phyloP scores from a whole-genome alignment of 148 eudicot genomes.

The Polygonum aviculare region DNA sequence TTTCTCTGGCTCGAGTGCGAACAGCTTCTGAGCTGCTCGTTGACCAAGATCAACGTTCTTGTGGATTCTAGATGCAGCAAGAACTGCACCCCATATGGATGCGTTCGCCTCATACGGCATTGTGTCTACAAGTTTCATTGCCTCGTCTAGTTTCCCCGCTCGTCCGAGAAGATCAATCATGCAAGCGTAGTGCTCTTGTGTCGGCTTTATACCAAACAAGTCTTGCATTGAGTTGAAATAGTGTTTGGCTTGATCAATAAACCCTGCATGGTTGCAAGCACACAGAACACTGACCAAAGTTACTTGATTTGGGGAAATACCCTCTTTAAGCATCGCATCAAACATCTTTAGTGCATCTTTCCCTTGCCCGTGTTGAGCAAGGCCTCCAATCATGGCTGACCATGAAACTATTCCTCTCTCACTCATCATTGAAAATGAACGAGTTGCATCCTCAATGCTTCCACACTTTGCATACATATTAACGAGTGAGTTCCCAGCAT shows the following conservation, averaged over 20 bases:
- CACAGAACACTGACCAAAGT: conserved; percentile 59
- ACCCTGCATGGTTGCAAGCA: conserved; percentile 69
- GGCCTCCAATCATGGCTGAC: conserved; percentile 76
- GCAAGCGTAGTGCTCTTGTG: conserved; percentile 64
- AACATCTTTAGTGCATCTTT: conserved; percentile 49
- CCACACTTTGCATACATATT: conserved; percentile 83
- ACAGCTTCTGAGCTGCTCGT: conserved; percentile 53
- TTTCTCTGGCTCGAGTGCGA: conserved; percentile 52
- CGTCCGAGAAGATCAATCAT: conserved; percentile 73
- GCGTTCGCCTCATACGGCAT: conserved; percentile 72
- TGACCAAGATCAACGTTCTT: conserved; percentile 54
- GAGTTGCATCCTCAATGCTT: conserved; percentile 49
- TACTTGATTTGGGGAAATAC: conserved; percentile 52
- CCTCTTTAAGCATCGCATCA: conserved; percentile 40
- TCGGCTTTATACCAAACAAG: conserved; percentile 40
- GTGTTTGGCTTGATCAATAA: conserved; percentile 44
- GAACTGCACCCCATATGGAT: conserved; percentile 65
- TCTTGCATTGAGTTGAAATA: conserved; percentile 48
- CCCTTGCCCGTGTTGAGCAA: conserved; percentile 73
- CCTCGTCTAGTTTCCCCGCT: conserved; percentile 48
- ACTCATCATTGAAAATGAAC: conserved; percentile 37
- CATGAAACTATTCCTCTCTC: conserved; percentile 58
- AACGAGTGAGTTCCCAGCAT: conserved; percentile 67
- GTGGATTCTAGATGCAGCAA: conserved; percentile 66
- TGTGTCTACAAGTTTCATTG: conserved; percentile 34